These are phyloP conservation scores for Arabidopsis lyrata DNA, from an alignment of 441 rosid species.

Conservation along the genomic window DNA sequence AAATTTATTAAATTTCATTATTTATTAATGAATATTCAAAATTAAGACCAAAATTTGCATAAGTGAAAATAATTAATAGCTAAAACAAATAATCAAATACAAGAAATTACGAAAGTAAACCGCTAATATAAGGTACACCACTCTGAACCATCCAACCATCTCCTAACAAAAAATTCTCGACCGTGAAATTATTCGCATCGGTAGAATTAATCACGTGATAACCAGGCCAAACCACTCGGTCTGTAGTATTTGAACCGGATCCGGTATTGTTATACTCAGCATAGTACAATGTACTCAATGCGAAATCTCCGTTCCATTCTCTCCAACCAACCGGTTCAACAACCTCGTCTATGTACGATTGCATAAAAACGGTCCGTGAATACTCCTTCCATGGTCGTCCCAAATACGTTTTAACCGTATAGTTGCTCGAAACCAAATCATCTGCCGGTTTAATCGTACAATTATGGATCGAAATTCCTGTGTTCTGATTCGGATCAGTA, in stretches of 20 bases:
- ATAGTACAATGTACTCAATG: constrained; percentile 63
- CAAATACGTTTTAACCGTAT: constrained; percentile 58
- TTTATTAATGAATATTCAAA: not conserved
- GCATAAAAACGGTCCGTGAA: constrained; percentile 73
- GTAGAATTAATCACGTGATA: constrained; percentile 58
- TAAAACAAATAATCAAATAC: constrained; percentile 19
- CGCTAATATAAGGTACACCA: constrained; percentile 62
- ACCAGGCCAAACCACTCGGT: constrained; percentile 72
- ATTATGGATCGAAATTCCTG: constrained; percentile 77
- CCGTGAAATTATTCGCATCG: constrained; percentile 66
- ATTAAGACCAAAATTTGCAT: not conserved
- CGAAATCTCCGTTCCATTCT: constrained; percentile 71
- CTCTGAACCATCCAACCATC: constrained; percentile 77
- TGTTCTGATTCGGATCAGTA: constrained; percentile 73
- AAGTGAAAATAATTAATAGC: not conserved
- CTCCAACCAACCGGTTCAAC: constrained; percentile 81
- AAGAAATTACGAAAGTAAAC: constrained; percentile 46
- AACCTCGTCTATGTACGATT: constrained; percentile 55
- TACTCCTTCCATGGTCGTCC: constrained; percentile 91
- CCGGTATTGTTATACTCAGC: constrained; percentile 77
- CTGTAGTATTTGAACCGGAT: constrained; percentile 54
- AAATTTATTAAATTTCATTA: not conserved
- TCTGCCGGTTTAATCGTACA: constrained; percentile 66
- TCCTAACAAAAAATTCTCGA: constrained; percentile 61
- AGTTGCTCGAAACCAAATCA: constrained; percentile 54